Percentiles rank a stretch among this genome's conserved stretches.
Conservation (phyloP, 2,329 filamentous ascomycete species). For the Ambrosiella xylebori region DNA sequence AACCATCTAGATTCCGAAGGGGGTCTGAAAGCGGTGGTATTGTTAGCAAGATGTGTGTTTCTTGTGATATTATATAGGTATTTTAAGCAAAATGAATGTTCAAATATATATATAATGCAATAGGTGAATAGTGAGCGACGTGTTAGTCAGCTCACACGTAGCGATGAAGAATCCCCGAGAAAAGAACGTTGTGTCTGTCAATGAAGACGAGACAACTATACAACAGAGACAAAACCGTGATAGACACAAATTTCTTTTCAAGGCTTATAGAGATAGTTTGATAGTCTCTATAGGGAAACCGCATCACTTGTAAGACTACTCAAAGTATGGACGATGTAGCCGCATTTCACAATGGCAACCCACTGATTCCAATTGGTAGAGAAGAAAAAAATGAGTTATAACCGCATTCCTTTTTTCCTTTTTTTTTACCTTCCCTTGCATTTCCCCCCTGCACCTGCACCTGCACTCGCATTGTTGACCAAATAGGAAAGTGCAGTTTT, state of each 20-base stretch:
- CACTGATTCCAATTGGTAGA: too few relatives aligned
- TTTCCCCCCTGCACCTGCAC: not conserved
- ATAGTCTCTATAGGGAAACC: too few relatives aligned
- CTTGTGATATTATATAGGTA: too few relatives aligned
- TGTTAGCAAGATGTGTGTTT: not conserved
- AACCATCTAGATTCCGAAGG: slow-evolving; percentile 11
- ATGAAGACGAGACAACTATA: not conserved
- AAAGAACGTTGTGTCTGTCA: not conserved
- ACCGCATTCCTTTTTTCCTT: not conserved
- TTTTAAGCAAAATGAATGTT: too few relatives aligned
- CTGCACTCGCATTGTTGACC: not conserved
- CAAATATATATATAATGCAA: too few relatives aligned
- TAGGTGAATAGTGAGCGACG: slow-evolving; percentile 1
- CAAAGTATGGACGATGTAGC: too few relatives aligned
- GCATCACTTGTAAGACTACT: too few relatives aligned
- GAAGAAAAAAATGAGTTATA: too few relatives aligned
- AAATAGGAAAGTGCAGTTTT: not conserved
- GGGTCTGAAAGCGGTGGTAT: slow-evolving; percentile 2
- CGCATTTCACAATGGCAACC: too few relatives aligned
- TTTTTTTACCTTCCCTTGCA: not conserved
- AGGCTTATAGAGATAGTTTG: too few relatives aligned
- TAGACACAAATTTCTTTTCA: too few relatives aligned
- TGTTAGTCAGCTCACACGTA: not conserved
- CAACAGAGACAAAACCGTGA: not conserved
- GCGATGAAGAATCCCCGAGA: not conserved